phyloP scores from a whole-genome alignment of 2,329 filamentous ascomycete species.

The Xylariaceae sp. region DNA sequence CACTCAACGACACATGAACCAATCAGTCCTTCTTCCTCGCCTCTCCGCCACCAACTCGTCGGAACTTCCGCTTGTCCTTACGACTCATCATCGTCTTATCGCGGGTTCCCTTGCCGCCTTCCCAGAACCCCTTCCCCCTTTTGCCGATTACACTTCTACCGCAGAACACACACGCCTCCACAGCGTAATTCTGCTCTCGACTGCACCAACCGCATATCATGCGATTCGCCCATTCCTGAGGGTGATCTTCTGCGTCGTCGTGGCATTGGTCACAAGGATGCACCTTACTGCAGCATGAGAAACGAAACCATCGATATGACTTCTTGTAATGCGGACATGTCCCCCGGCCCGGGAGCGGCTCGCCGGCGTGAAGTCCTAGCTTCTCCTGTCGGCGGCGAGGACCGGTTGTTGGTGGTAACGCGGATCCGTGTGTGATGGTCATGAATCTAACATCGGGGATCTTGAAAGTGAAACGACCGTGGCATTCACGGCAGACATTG shows the following conservation, averaged over 20 bases:
- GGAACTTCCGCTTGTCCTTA: constrained; percentile 72
- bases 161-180: constrained; percentile 72
- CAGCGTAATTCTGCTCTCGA: constrained; percentile 73
- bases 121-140: constrained; percentile 73
- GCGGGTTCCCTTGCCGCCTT: constrained; percentile 78
- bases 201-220: constrained; percentile 83
- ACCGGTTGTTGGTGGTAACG: constrained; percentile 34
- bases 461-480: constrained; percentile 74
- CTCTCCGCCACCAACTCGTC: constrained; percentile 47
- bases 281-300: constrained; percentile 57
- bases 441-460: constrained; percentile 77
- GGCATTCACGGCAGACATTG: constrained; percentile 75
- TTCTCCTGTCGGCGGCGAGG: constrained; percentile 46
- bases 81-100: constrained; percentile 67
- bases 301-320: constrained; percentile 61
- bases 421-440: constrained; percentile 56
- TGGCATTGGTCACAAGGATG: constrained; percentile 70
- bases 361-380: constrained; percentile 53
- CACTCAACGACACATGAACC: background rate
- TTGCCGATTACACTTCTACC: constrained; percentile 63
- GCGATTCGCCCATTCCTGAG: constrained; percentile 75
- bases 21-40: constrained; percentile 30
- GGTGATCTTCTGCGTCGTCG: constrained; percentile 65
- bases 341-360: constrained; percentile 49
- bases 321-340: constrained; percentile 55